Conservation (phyloP, 2,329 filamentous ascomycete genomes). For the Chaetothyriales sp. region DNA sequence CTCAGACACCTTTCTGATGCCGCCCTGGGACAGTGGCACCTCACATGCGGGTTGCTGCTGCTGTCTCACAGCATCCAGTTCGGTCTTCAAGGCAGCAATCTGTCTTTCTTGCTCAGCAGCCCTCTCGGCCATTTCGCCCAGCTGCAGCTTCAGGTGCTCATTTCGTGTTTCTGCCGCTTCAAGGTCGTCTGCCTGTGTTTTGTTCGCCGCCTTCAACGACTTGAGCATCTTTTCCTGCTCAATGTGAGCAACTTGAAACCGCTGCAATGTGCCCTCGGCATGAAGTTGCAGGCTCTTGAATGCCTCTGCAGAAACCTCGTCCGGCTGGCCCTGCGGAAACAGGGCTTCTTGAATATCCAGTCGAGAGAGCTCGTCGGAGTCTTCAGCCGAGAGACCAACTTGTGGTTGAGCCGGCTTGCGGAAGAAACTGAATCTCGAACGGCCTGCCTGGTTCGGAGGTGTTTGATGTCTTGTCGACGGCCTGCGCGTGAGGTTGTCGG, state of each 20-base stretch:
- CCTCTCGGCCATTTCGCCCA: slow-evolving; percentile 44
- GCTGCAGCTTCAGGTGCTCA: slow-evolving; percentile 43
- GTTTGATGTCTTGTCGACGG: slow-evolving; percentile 7
- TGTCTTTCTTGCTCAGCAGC: slow-evolving; percentile 41
- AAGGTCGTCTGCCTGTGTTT: slow-evolving; percentile 44
- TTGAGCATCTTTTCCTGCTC: slow-evolving; percentile 35
- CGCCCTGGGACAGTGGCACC: neutral
- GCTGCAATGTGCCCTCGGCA: slow-evolving; percentile 39
- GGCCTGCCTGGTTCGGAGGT: slow-evolving; percentile 18
- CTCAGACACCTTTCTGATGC: slow-evolving; percentile 17
- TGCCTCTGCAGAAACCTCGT: slow-evolving; percentile 36
- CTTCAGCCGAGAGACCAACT: slow-evolving; percentile 19
- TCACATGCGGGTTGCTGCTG: slow-evolving; percentile 16
- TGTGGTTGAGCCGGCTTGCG: slow-evolving; percentile 23
- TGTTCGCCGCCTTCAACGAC: slow-evolving; percentile 39
- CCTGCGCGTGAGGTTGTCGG: slow-evolving; percentile 10
- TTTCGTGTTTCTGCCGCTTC: slow-evolving; percentile 44
- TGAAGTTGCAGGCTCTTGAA: slow-evolving; percentile 43
- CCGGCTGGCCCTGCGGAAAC: slow-evolving; percentile 36
- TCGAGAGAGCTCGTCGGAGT: slow-evolving; percentile 38
- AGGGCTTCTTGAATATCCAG: slow-evolving; percentile 40
- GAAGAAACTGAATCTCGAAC: slow-evolving; percentile 30
- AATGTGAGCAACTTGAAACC: slow-evolving; percentile 43
- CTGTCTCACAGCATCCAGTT: slow-evolving; percentile 24
- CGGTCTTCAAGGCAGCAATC: slow-evolving; percentile 36